Evolutionary conservation across 306 rosid genomes (phyloP).

Genomic region (Lathyrus aphaca): DNA sequence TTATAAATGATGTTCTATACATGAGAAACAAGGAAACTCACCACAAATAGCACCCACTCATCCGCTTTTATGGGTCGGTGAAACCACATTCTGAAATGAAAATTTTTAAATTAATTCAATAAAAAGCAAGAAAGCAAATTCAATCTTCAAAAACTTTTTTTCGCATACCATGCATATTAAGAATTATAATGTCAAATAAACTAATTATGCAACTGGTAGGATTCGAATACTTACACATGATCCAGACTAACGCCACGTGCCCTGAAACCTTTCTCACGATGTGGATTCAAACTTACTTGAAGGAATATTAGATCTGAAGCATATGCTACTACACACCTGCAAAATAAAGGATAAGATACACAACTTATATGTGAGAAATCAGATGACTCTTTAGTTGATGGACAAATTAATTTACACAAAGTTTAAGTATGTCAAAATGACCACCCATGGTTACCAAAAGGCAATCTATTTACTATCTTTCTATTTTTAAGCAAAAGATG

Average conservation of each 20-base stretch:
- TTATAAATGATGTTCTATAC: not conserved
- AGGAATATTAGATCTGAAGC: slow-evolving; percentile 87
- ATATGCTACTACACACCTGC: slow-evolving; percentile 91
- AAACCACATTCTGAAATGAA: slow-evolving; percentile 77
- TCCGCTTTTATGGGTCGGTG: slow-evolving; percentile 89
- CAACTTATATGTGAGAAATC: slow-evolving; percentile 10
- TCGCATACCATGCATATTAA: not conserved
- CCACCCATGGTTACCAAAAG: not conserved
- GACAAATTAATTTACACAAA: slow-evolving; percentile 3
- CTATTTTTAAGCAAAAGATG: not conserved
- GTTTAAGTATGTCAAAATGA: slow-evolving; percentile 8
- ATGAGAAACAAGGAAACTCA: slow-evolving; percentile 49
- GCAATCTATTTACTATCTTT: not conserved
- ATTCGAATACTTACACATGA: slow-evolving; percentile 74
- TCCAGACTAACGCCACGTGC: slow-evolving; percentile 79
- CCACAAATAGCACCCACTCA: slow-evolving; percentile 84
- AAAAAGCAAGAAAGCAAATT: slow-evolving; percentile 1
- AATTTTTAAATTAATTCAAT: slow-evolving; percentile 1
- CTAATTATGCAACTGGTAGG: slow-evolving; percentile 11
- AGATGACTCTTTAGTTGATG: slow-evolving; percentile 14
- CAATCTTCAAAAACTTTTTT: slow-evolving; percentile 2
- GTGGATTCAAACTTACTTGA: slow-evolving; percentile 85
- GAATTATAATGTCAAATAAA: slow-evolving; percentile 17
- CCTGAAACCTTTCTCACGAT: slow-evolving; percentile 68
- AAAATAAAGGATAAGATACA: slow-evolving; percentile 11